Conservation (phyloP, 148 eudicot genomes). For the Vaccinium corymbosum region DNA sequence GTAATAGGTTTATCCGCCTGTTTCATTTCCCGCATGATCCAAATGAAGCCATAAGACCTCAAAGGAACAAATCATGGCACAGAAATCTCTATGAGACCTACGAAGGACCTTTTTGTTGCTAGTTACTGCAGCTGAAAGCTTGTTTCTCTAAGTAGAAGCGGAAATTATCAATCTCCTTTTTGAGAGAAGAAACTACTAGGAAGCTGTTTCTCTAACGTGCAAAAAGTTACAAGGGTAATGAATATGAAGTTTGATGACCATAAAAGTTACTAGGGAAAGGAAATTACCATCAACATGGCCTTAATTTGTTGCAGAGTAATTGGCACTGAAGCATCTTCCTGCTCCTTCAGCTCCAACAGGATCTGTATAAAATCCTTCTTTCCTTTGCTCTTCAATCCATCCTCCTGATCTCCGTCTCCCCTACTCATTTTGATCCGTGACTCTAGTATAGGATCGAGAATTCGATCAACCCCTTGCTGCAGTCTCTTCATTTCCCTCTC, state of each 20-base stretch:
- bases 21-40: not conserved
- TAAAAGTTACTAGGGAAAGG: not conserved
- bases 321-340: slow-evolving; percentile 18
- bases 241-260: not conserved
- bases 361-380: slow-evolving; percentile 36
- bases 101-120: no score
- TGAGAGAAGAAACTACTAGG: not conserved
- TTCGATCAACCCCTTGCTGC: slow-evolving; percentile 12
- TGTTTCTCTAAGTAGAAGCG: not conserved
- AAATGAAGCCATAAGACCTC: not conserved
- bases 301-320: slow-evolving; percentile 32
- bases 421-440: not conserved
- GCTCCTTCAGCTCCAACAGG: slow-evolving; percentile 29
- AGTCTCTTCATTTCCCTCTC: slow-evolving; percentile 21
- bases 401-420: not conserved
- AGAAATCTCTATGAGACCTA: not conserved
- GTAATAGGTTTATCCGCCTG: not conserved
- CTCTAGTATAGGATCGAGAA: slow-evolving; percentile 22
- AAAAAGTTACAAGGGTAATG: not conserved
- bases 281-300: slow-evolving; percentile 37
- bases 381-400: not conserved
- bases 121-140: not conserved
- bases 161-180: not conserved
- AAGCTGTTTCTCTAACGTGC: not conserved
- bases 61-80: not conserved